Evolutionary conservation across 768 basidiomycete species (phyloP).

Genomic region (Trametes elegans): DNA sequence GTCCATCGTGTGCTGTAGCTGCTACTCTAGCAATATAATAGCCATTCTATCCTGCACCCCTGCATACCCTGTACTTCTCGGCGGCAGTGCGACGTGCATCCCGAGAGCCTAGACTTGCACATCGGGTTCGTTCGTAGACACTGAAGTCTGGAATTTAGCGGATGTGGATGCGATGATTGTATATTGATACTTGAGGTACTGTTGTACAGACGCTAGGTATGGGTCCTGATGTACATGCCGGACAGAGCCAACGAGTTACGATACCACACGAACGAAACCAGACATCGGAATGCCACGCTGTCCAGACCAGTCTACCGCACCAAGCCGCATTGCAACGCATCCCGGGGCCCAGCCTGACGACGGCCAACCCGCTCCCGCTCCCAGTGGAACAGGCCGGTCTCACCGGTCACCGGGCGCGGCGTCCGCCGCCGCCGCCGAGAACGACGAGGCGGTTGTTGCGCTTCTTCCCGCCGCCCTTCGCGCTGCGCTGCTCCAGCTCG

Average conservation of each 20-base stretch:
- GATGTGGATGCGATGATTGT: neutral
- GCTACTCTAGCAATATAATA: slow-evolving; percentile 12
- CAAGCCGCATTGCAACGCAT: too few species aligned
- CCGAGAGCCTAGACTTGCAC: too few species aligned
- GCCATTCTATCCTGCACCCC: too few species aligned
- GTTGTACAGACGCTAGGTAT: slow-evolving; percentile 17
- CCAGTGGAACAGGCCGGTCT: too few species aligned
- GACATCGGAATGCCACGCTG: neutral
- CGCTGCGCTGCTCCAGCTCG: slow-evolving; percentile 64
- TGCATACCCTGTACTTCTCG: too few species aligned
- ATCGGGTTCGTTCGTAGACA: too few species aligned
- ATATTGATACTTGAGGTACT: slow-evolving; percentile 3
- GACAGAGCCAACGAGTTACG: neutral
- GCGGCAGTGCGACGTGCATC: too few species aligned
- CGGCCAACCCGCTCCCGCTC: too few species aligned
- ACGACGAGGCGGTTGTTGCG: slow-evolving; percentile 66
- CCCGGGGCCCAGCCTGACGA: too few species aligned
- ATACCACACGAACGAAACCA: neutral
- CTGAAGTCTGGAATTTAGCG: too few species aligned
- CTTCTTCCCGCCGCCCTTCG: slow-evolving; percentile 50
- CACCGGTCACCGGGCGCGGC: slow-evolving; percentile 30
- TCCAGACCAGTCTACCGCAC: neutral
- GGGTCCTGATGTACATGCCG: slow-evolving; percentile 8
- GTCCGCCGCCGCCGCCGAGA: slow-evolving; percentile 59
- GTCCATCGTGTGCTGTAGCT: slow-evolving; percentile 12